Percentiles rank a stretch among this genome's conserved stretches.
Evolutionary conservation across 1,284 basidiomycete species (phyloP).

Genomic region (Ceratobasidium sp.): DNA sequence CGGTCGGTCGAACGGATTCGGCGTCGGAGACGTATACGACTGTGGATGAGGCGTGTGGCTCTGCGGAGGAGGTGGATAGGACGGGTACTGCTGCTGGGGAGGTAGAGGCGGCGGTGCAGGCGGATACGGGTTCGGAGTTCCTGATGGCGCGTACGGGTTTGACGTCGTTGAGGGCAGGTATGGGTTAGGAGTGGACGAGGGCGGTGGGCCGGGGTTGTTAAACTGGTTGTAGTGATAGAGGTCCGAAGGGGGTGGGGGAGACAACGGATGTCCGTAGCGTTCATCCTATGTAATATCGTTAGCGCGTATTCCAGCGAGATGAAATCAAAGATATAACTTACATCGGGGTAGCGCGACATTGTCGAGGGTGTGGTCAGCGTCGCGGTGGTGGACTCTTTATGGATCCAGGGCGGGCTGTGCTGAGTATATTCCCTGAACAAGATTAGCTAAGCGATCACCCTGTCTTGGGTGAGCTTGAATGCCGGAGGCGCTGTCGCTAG

Average conservation of each 20-base stretch:
- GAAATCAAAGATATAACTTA: neutral
- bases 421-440: constrained; percentile 4
- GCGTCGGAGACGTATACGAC: constrained; percentile 30
- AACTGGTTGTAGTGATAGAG: constrained; percentile 36
- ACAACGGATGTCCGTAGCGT: constrained; percentile 39
- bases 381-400: constrained; percentile 21
- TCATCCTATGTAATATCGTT: constrained; percentile 19
- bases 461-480: neutral
- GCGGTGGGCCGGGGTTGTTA: constrained; percentile 37
- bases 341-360: constrained; percentile 44
- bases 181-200: constrained; percentile 22
- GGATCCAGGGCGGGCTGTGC: constrained; percentile 40
- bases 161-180: constrained; percentile 17
- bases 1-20: constrained; percentile 41
- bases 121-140: constrained; percentile 22
- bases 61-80: constrained; percentile 13
- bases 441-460: neutral
- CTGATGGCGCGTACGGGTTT: constrained; percentile 4
- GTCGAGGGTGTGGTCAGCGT: constrained; percentile 18
- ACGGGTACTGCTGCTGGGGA: neutral
- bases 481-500: neutral
- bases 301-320: neutral
- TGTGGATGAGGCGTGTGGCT: constrained; percentile 35
- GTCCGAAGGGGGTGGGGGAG: constrained; percentile 33
- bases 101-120: constrained; percentile 7